Base-by-base conservation (phyloP, 371 early-diverging fungal genomes). In the Rhizopus sp. region DNA sequence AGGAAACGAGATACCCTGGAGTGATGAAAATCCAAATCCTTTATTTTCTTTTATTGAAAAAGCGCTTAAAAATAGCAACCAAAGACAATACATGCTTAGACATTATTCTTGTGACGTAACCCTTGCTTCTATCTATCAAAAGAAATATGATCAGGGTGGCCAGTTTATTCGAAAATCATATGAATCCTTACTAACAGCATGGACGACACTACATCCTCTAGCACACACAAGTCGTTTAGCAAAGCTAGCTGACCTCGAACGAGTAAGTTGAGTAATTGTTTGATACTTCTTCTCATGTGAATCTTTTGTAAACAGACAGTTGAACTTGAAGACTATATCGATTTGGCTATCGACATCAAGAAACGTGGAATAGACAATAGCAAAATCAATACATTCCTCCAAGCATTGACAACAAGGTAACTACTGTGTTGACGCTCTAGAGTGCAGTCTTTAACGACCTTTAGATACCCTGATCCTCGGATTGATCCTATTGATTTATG, bases 321-420 rank as follows among this genome's bases (percentile, higher is more conserved):
- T 0, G 89, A 88, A 62, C 42, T 85, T 54, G 86, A 83, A 39
- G 89, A 87, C 34, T 87, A 82, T 47, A 49, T 85, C 5, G 60
- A 52, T 9, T 41, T 80, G 7, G 62, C 72, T 4, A 70, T 76
- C n/a, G 68, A 68, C 6, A 46, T 78, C 30, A 69, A 77, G 42
- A 51, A 68, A 2, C 48, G 59, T 9, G 16, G 3, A 0, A 38
- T 16, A 6, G 44, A 16, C 10, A 4, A n/a, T 7, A 38, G 52
- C 1, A 35, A 64, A 8, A 17, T 71, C 2, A 23, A 51, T 6
- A 53, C 45, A 1, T 73, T 72, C 33, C 47, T 72, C 4, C 35
- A 50, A 1, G 16, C 61, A 3, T 54, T 73, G 4, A 37, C 40
- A 0, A 4, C 33, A 16, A 55, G 67, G 71, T 70, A 58, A 32